Evolutionary conservation across 371 early-diverging fungal species (phyloP), one percentile per base, ranked within the genome.

Genomic region (Neoconidiobolus thromboides): DNA sequence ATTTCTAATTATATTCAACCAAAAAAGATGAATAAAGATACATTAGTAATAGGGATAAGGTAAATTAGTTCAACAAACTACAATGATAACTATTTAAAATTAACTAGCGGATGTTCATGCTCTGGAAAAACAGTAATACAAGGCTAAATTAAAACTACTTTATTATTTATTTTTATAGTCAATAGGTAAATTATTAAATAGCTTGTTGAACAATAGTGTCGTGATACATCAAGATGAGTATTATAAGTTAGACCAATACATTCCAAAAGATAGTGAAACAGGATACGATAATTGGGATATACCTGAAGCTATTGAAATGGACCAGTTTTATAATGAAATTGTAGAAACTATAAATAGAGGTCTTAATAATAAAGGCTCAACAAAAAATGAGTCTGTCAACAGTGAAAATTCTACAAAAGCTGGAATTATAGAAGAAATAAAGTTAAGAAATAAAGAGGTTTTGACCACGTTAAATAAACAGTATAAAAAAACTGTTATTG

Each of bases 251-350:
- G 82, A 83, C 44, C 62, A 53, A 43, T 70, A 82, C 7, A 77
- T 92, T 12, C 91, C 90, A 3, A 60, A 81, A 0, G 75, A 86
- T 67, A 64, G 69, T 2, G 67, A 68, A 41, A 76, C 82, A 2
- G 79, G 81, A 0, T 64, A 81, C 1, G 73, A 70, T 51, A 83
- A 92, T 64, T 92, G 91, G 93, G 93, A 92, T 67, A 86, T 85
- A 47, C 89, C 89, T 5, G 82, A 75, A 37, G 80, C 89, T 1
- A 71, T 90, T 1, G 82, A 89, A 55, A 79, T 83, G 62, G 51
- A 62, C 0, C 50, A 63, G 7, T 68, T 89, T 64, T 67, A 68
- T 37, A 49, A 63, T 37, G 2, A 7, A 43, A 15, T 48, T 7
- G 15, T 14, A 48, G 43, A 4, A 4, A 58, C 51, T 37, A 7